Percentiles rank a stretch among this genome's conserved stretches.
Evolutionary conservation across 1,139 yeast genomes (phyloP).

Genomic region (Williopsis jadinii): DNA sequence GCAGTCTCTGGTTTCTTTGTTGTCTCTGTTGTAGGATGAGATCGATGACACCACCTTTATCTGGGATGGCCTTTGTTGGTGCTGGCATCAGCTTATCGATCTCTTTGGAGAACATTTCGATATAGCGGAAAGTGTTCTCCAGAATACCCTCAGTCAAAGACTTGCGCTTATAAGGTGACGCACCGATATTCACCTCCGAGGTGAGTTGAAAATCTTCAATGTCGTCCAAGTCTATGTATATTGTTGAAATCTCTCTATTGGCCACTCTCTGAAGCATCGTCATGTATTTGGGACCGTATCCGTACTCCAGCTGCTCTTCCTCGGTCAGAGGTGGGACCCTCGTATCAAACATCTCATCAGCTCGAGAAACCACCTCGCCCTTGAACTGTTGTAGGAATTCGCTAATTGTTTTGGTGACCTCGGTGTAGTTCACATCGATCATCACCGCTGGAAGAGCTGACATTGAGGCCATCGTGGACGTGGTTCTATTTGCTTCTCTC

Average conservation of each 20-base stretch:
- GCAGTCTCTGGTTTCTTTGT: conserved; percentile 68
- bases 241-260: conserved; percentile 66
- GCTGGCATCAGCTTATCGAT: conserved; percentile 80
- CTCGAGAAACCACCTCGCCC: conserved; percentile 27
- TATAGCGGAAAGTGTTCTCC: conserved; percentile 70
- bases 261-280: conserved; percentile 71
- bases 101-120: conserved; percentile 67
- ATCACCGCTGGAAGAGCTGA: conserved; percentile 22
- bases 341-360: conserved; percentile 28
- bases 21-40: conserved; percentile 87
- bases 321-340: conserved; percentile 23
- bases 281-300: conserved; percentile 68
- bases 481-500: neutral
- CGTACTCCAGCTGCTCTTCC: conserved; percentile 23
- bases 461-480: conserved; percentile 11
- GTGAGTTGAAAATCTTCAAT: conserved; percentile 52
- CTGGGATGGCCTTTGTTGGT: conserved; percentile 69
- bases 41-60: conserved; percentile 87
- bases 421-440: conserved; percentile 48
- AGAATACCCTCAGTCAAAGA: conserved; percentile 51
- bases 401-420: conserved; percentile 41
- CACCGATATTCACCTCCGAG: conserved; percentile 24
- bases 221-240: conserved; percentile 80
- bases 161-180: conserved; percentile 20
- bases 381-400: conserved; percentile 61